Base-by-base conservation (phyloP, 2,329 filamentous ascomycete genomes). In the Fusarium sp. region DNA sequence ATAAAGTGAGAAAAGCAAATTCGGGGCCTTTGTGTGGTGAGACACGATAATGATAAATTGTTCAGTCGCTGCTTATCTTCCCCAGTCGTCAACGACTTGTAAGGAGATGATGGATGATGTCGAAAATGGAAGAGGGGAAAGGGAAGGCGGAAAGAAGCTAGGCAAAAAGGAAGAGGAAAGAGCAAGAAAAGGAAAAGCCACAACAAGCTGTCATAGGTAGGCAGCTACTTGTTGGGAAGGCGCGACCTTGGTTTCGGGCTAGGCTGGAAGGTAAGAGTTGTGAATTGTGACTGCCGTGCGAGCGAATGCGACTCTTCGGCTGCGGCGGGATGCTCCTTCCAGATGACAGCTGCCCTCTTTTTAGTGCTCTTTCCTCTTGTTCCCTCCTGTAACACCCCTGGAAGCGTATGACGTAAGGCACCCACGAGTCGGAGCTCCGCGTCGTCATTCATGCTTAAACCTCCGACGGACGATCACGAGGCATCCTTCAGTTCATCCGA, bases 141-240 rank as follows among this genome's bases (percentile, higher is more conserved):
- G 39, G 39, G 41, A 50, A 54, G 24, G 48, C 10, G 29, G 24
- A 9, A 52, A n/a, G 16, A 29, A 50, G 24, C 24, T 27, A 52
- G 16, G 9, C 48, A 29, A 50, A 22, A 27, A 24, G 24, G 31
- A 45, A 62, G 35, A 41, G 52, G 37, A 9, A 65, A 24, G 43
- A 45, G 33, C n/a, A 61, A 22, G 27, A 56, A 67, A 33, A 58
- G 71, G 60, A 33, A 60, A 68, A 72, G 58, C 59, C 14, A 57
- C 58, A 33, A 61, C 67, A 74, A 74, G 33, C 14, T 74, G 61
- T 45, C 48, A 52, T 52, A 50, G 45, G 45, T 20, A 29, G 27
- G 18, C 8, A 64, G 60, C 48, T 54, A 41, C 71, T 52, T 72
- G 71, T 72, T 74, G 74, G 43, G 52, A 65, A 50, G 24, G 52